A percentile compares a stretch with the other conserved stretches of the same genome.
phyloP scores from a whole-genome alignment of 345 rosid genomes.

The Syzygium grande region DNA sequence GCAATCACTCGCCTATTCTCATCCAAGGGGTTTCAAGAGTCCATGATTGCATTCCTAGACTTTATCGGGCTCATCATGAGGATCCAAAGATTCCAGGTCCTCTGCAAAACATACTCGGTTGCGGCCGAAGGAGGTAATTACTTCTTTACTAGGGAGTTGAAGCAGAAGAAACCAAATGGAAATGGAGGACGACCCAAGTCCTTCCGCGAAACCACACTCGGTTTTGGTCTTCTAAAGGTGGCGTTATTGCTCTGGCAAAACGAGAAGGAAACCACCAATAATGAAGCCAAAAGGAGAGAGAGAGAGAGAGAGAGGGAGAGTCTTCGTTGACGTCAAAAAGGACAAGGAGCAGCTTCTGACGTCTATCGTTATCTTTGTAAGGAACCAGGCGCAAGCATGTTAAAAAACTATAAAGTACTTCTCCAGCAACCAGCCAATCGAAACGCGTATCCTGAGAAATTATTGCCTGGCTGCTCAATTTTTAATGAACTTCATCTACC shows the following conservation, averaged over 20 bases:
- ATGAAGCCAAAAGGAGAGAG: neutral
- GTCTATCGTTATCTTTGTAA: neutral
- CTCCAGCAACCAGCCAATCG: neutral
- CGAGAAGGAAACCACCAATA: neutral
- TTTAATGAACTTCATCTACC: too few relatives aligned
- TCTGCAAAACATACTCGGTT: neutral
- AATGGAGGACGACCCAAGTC: neutral
- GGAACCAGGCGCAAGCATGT: neutral
- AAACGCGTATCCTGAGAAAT: too few relatives aligned
- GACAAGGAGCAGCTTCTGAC: neutral
- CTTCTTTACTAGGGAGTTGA: neutral
- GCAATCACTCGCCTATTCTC: neutral
- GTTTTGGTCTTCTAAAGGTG: neutral
- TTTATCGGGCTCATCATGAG: neutral
- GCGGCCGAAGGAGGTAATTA: neutral
- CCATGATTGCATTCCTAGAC: neutral
- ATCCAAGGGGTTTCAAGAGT: neutral
- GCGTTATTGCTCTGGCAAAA: neutral
- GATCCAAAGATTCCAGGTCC: neutral
- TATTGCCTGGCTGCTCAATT: too few relatives aligned
- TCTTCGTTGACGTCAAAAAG: neutral
- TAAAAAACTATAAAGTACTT: too few relatives aligned
- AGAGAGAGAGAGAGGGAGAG: neutral
- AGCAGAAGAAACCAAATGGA: neutral
- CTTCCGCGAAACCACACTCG: neutral